phyloP scores from a whole-genome alignment of 805 yeast species.

The Wickerhamiella qilinensis region DNA sequence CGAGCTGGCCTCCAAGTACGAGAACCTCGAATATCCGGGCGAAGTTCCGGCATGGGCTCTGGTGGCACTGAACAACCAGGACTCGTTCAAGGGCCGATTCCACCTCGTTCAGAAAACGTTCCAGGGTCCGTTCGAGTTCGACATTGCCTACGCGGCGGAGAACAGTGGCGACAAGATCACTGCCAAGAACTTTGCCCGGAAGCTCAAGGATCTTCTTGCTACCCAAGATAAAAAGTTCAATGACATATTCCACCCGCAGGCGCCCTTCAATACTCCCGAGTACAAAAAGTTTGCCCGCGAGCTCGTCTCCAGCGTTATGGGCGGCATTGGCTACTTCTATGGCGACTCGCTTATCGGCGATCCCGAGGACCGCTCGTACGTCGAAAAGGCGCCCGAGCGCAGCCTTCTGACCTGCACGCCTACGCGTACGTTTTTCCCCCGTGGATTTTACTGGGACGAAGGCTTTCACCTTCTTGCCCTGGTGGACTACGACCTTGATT shows the following conservation, averaged over 20 bases:
- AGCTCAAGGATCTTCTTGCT: conserved; percentile 21
- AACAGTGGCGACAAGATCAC: conserved; percentile 7
- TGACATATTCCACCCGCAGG: conserved; percentile 10
- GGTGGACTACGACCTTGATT: conserved; percentile 65
- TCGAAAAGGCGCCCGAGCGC: conserved; percentile 30
- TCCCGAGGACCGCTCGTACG: conserved; percentile 49
- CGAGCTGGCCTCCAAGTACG: conserved; percentile 23
- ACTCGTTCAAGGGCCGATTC: conserved; percentile 52
- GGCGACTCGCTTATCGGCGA: conserved; percentile 70
- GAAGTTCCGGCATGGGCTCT: conserved; percentile 25
- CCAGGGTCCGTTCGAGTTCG: conserved; percentile 61
- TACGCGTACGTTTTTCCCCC: conserved; percentile 83
- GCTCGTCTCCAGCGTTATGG: conserved; percentile 64
- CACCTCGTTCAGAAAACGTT: conserved; percentile 68
- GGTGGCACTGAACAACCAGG: conserved; percentile 35
- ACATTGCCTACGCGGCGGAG: conserved; percentile 41
- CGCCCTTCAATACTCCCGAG: conserved; percentile 34
- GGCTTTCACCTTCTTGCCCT: conserved; percentile 85
- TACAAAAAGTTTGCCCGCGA: conserved; percentile 55
- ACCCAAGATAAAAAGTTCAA: conserved; percentile 26
- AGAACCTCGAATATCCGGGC: conserved; percentile 15
- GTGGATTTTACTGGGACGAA: conserved; percentile 98
- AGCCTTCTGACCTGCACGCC: conserved; percentile 76
- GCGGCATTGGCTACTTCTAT: conserved; percentile 78
- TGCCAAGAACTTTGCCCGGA: conserved; percentile 9